Percentiles rank a stretch among this genome's conserved stretches.
These are phyloP conservation scores for Leishmania tropica DNA, from an alignment of 208 protist species.

Conservation along the genomic window DNA sequence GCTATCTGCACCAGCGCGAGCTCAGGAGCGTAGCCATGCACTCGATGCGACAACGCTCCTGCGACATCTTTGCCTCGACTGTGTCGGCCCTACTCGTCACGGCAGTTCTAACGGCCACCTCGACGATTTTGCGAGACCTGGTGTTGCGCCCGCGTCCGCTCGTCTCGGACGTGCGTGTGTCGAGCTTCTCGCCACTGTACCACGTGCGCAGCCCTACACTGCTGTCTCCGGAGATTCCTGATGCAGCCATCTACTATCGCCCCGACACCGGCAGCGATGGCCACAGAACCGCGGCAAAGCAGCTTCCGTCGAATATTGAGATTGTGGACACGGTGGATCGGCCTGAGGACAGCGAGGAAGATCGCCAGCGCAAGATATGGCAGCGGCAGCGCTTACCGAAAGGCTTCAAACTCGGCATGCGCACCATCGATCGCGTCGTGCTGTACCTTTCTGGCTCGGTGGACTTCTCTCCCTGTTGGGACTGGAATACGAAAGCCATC, in stretches of 20 bases:
- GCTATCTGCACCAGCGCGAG: not conserved
- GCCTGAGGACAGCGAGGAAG: constrained; percentile 21
- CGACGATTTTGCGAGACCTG: constrained; percentile 39
- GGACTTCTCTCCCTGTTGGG: constrained; percentile 61
- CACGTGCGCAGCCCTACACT: constrained; percentile 22
- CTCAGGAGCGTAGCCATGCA: constrained; percentile 33
- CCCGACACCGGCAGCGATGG: not conserved
- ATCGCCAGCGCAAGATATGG: constrained; percentile 17
- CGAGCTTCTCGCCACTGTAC: constrained; percentile 29
- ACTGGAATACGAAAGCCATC: constrained; percentile 85
- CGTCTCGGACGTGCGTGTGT: constrained; percentile 35
- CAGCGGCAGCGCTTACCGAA: constrained; percentile 19
- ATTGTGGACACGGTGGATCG: constrained; percentile 11
- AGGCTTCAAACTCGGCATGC: constrained; percentile 11
- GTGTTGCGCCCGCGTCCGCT: constrained; percentile 26
- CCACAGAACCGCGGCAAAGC: not conserved
- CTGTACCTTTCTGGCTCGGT: constrained; percentile 39
- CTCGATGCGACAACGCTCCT: constrained; percentile 44
- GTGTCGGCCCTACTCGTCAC: constrained; percentile 37
- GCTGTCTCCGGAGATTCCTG: constrained; percentile 9
- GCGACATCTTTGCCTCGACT: constrained; percentile 39
- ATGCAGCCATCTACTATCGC: constrained; percentile 19
- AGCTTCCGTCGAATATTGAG: constrained; percentile 20
- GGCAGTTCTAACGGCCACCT: constrained; percentile 35
- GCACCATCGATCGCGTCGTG: constrained; percentile 38